These are phyloP conservation scores for Casaregolazyma lundiana DNA, from an alignment of 1,139 yeast genomes.

Conservation along the genomic window DNA sequence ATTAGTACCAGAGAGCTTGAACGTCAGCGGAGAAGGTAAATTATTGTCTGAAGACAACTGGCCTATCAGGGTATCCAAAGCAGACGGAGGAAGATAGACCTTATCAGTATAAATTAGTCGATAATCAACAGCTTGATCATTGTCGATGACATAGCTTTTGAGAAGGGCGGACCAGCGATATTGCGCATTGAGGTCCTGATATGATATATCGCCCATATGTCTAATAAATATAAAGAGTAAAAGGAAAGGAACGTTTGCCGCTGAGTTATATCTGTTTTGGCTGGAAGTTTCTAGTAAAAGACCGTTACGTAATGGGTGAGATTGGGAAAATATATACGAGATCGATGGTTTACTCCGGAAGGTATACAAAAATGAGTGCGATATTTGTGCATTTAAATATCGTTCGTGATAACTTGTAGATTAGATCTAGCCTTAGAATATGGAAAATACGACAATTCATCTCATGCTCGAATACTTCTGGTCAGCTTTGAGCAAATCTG, in stretches of 20 bases:
- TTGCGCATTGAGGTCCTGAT: background rate
- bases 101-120: conserved; percentile 26
- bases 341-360: no score
- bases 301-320: background rate
- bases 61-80: conserved; percentile 25
- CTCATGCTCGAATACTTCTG: background rate
- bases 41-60: conserved; percentile 17
- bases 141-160: background rate
- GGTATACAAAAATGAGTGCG: no score
- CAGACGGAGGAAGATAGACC: conserved; percentile 31
- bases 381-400: no score
- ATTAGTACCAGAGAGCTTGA: conserved; percentile 26
- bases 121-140: conserved; percentile 3
- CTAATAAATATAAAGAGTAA: background rate
- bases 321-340: background rate
- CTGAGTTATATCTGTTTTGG: background rate
- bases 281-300: background rate
- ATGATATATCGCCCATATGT: background rate
- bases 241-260: background rate
- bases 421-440: no score
- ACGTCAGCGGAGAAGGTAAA: conserved; percentile 37
- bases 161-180: conserved; percentile 8
- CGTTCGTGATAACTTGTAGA: no score
- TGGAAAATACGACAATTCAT: background rate
- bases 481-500: no score